A percentile compares a stretch with the other conserved stretches of the same genome.
Evolutionary conservation across 192 early-diverging fungal species (phyloP).

Genomic region (Kickxella alabastrina): DNA sequence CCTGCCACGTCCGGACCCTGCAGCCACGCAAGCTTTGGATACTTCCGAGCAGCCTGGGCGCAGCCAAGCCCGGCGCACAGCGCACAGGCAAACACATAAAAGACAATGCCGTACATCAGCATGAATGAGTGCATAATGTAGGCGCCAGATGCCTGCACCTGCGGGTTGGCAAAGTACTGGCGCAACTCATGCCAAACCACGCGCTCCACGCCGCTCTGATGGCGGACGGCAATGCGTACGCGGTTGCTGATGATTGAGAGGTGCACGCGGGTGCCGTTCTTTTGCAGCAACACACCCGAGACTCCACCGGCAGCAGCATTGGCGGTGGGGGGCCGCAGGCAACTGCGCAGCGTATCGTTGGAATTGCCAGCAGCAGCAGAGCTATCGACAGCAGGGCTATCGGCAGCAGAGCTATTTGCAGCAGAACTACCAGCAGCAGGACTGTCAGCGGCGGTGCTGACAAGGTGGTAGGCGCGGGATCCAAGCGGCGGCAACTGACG

Average conservation of each 20-base stretch:
- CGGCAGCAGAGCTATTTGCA: background rate
- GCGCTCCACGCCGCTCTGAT: background rate
- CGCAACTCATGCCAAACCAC: slow-evolving; percentile 32
- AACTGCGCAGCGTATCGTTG: no score
- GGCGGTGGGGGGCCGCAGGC: no score
- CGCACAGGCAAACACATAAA: slow-evolving; percentile 24
- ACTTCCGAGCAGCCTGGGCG: no score
- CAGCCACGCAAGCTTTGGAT: no score
- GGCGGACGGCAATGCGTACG: slow-evolving; percentile 8
- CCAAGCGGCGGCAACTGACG: slow-evolving; percentile 23
- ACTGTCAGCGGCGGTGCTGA: no score
- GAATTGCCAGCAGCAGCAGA: background rate
- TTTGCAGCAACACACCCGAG: background rate
- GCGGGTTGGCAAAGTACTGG: slow-evolving; percentile 43
- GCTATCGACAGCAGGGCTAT: background rate
- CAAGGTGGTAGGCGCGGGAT: slow-evolving; percentile 5
- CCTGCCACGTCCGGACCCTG: background rate
- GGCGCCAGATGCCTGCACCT: slow-evolving; percentile 41
- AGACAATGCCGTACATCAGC: slow-evolving; percentile 38
- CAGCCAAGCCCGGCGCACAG: slow-evolving; percentile 17
- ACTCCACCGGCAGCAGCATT: background rate
- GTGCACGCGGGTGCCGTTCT: slow-evolving; percentile 13
- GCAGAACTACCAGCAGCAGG: slow-evolving; percentile 9
- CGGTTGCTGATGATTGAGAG: background rate
- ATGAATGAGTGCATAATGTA: slow-evolving; percentile 51